A percentile compares a stretch with the other conserved stretches of the same genome.
Evolutionary conservation across 108 stramenopile species (phyloP).

Genomic region (Epipyxis sp.): DNA sequence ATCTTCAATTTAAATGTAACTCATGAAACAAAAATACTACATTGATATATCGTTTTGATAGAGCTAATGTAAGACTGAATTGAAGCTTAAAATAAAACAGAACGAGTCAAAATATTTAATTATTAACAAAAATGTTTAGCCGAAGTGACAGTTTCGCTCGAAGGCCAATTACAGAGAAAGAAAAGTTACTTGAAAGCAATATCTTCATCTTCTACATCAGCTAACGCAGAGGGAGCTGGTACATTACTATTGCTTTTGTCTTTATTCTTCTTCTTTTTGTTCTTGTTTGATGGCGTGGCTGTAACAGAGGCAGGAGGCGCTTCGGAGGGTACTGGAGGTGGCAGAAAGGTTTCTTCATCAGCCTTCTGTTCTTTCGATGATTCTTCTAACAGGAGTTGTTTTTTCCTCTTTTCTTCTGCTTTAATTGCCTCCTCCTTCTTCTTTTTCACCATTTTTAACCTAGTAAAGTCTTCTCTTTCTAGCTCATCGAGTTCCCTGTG

Average conservation of each 20-base stretch:
- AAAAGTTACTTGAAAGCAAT: too few species aligned
- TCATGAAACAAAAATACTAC: too few species aligned
- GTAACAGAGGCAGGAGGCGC: background rate
- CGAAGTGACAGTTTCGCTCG: too few species aligned
- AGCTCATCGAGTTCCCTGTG: constrained; percentile 90
- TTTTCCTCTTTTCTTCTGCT: constrained; percentile 45
- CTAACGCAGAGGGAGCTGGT: background rate
- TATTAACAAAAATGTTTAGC: too few species aligned
- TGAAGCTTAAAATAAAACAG: too few species aligned
- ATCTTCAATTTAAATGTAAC: too few species aligned
- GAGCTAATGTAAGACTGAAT: too few species aligned
- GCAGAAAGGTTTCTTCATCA: background rate
- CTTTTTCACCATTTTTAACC: constrained; percentile 88
- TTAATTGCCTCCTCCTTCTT: constrained; percentile 47
- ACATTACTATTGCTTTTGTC: background rate
- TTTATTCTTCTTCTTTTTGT: constrained; percentile 7
- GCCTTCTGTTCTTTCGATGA: background rate
- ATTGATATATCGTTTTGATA: too few species aligned
- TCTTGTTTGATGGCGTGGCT: background rate
- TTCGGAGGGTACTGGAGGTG: background rate
- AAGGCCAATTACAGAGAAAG: too few species aligned
- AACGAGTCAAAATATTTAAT: too few species aligned
- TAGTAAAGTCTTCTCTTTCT: constrained; percentile 96
- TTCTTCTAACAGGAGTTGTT: too few species aligned
- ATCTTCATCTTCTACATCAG: constrained; percentile 13